These are phyloP conservation scores for Adansonia rubrostipa DNA, from an alignment of 441 rosid genomes.

Conservation along the genomic window DNA sequence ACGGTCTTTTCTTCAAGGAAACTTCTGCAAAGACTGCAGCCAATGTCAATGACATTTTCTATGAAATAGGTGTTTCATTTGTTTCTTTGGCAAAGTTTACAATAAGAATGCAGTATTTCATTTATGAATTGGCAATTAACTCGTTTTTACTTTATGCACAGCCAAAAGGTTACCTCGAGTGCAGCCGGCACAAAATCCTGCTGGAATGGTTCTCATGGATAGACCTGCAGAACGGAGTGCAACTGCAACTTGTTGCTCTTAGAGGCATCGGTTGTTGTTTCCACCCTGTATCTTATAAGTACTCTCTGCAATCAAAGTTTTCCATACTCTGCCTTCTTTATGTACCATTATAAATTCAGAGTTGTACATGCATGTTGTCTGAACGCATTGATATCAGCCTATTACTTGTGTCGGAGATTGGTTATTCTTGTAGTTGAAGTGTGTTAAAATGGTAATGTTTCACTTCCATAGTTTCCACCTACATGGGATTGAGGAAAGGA, in stretches of 20 bases:
- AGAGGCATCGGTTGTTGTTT: not conserved
- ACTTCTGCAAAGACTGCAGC: slow-evolving; percentile 93
- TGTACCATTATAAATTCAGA: slow-evolving; percentile 25
- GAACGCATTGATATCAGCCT: slow-evolving; percentile 25
- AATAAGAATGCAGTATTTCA: not conserved
- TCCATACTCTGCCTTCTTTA: slow-evolving; percentile 14
- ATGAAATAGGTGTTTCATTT: slow-evolving; percentile 71
- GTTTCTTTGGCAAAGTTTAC: slow-evolving; percentile 16
- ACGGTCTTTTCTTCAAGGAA: slow-evolving; percentile 93
- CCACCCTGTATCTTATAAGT: slow-evolving; percentile 34
- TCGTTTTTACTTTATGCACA: slow-evolving; percentile 32
- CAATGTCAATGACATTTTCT: slow-evolving; percentile 86
- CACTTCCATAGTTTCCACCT: not conserved
- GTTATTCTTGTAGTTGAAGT: slow-evolving; percentile 31
- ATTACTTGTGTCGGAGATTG: slow-evolving; percentile 30
- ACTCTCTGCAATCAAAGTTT: slow-evolving; percentile 9
- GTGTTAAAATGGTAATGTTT: not conserved
- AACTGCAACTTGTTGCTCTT: slow-evolving; percentile 81
- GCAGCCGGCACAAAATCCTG: slow-evolving; percentile 82
- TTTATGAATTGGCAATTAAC: not conserved
- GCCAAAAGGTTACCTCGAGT: slow-evolving; percentile 85
- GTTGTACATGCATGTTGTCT: slow-evolving; percentile 37
- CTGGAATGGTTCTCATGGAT: slow-evolving; percentile 91
- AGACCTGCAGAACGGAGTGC: slow-evolving; percentile 73
- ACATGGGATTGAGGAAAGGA: no score